Evolutionary conservation across 805 yeast genomes (phyloP).

Genomic region (Nakazawaea molendinolei): DNA sequence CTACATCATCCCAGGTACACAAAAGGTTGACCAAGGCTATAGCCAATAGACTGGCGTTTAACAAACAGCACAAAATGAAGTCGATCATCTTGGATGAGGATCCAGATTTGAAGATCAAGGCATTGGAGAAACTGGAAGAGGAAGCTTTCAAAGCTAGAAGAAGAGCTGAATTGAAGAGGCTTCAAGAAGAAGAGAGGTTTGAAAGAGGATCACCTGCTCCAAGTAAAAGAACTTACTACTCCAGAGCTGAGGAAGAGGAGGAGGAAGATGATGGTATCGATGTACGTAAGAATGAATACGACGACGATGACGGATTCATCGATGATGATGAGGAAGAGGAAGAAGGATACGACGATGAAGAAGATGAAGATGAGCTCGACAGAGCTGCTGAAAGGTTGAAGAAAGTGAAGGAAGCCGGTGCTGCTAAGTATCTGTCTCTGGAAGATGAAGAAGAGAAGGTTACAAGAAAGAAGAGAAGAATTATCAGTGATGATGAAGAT

Average conservation of each 20-base stretch:
- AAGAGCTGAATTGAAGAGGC: slow-evolving; percentile 46
- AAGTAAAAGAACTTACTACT: slow-evolving; percentile 1
- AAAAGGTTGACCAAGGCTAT: slow-evolving; percentile 69
- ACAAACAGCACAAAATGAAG: slow-evolving; percentile 41
- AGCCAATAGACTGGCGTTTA: slow-evolving; percentile 36
- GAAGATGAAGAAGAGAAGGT: slow-evolving; percentile 25
- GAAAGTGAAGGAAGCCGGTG: slow-evolving; percentile 41
- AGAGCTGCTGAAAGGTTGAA: slow-evolving; percentile 46
- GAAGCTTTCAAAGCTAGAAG: slow-evolving; percentile 59
- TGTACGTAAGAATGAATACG: slow-evolving; percentile 21
- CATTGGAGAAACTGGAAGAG: slow-evolving; percentile 60
- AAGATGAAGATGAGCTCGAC: slow-evolving; percentile 41
- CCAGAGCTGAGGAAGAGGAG: slow-evolving; percentile 12
- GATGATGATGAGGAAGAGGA: slow-evolving; percentile 30
- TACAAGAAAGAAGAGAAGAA: slow-evolving; percentile 38
- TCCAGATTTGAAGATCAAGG: slow-evolving; percentile 63
- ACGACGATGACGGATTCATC: slow-evolving; percentile 27
- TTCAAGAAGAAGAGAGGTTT: slow-evolving; percentile 50
- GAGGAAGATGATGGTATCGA: slow-evolving; percentile 39
- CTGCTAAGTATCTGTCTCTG: slow-evolving; percentile 30
- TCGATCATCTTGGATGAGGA: slow-evolving; percentile 50
- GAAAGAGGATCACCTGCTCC: slow-evolving; percentile 30
- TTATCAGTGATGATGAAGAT: slow-evolving; percentile 43
- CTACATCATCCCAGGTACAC: slow-evolving; percentile 83
- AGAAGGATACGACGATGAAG: slow-evolving; percentile 38